phyloP scores from a whole-genome alignment of 177 flowering plant genomes.

The Telopea speciosissima region DNA sequence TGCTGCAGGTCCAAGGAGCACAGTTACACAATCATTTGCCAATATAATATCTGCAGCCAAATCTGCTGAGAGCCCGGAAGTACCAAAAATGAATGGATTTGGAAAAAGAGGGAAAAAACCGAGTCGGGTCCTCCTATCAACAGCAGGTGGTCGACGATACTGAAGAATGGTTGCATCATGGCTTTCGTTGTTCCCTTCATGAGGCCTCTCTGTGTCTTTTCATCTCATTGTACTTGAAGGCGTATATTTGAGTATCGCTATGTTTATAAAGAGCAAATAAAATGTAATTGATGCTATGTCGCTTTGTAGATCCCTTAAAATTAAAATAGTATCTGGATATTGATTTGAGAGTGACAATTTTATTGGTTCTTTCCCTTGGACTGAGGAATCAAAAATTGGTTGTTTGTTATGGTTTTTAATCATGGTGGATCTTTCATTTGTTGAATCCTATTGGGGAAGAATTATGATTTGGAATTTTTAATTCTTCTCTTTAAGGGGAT shows the following conservation, averaged over 20 bases:
- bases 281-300: not conserved
- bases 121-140: conserved; percentile 69
- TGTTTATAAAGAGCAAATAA: too few species aligned
- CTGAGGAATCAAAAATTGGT: too few species aligned
- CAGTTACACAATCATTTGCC: conserved; percentile 54
- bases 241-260: not conserved
- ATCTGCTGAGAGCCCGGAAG: conserved; percentile 27
- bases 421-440: too few species aligned
- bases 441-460: too few species aligned
- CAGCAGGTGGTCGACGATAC: conserved; percentile 85
- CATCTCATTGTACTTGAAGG: not conserved
- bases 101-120: conserved; percentile 86
- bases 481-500: too few species aligned
- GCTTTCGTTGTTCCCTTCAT: not conserved
- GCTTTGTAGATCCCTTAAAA: not conserved
- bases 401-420: too few species aligned
- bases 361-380: not conserved
- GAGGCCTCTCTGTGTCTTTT: not conserved
- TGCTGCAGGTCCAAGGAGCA: conserved; percentile 36
- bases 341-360: not conserved
- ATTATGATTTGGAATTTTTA: too few species aligned
- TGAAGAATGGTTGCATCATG: conserved; percentile 19
- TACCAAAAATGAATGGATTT: conserved; percentile 34
- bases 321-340: not conserved
- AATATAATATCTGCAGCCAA: conserved; percentile 51